phyloP scores from a whole-genome alignment of 768 basidiomycete species.

The Lactarius vividus region DNA sequence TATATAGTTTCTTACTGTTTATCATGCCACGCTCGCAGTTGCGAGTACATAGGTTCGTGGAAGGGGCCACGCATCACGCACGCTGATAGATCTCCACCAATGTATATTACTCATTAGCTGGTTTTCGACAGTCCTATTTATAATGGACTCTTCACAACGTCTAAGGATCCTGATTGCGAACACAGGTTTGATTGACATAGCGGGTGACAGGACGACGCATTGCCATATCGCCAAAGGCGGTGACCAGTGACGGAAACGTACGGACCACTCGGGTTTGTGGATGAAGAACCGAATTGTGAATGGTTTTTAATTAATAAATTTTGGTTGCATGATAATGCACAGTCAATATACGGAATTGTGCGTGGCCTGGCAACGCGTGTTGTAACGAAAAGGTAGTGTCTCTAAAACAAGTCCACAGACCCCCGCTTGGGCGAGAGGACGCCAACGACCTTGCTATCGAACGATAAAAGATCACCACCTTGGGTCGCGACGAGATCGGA shows the following conservation, averaged over 20 bases:
- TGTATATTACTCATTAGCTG: slow-evolving; percentile 18
- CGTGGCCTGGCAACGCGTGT: slow-evolving; percentile 1
- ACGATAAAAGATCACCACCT: slow-evolving; percentile 37
- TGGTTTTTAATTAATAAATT: not conserved
- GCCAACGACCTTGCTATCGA: slow-evolving; percentile 38
- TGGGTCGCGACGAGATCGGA: slow-evolving; percentile 36
- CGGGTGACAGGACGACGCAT: not conserved
- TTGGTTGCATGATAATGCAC: slow-evolving; percentile 4
- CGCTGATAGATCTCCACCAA: slow-evolving; percentile 18
- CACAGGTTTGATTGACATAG: not conserved
- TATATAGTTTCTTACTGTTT: slow-evolving; percentile 11
- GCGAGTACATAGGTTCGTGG: slow-evolving; percentile 1
- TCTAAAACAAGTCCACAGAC: slow-evolving; percentile 35
- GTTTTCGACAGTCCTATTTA: slow-evolving; percentile 1
- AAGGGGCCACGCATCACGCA: slow-evolving; percentile 5
- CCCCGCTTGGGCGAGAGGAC: slow-evolving; percentile 35
- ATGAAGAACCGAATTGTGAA: not conserved
- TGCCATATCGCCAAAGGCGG: not conserved
- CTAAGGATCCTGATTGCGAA: not conserved
- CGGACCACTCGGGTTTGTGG: not conserved
- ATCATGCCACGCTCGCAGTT: not conserved
- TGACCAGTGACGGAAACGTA: not conserved
- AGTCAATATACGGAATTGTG: not conserved
- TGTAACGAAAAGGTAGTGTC: not conserved
- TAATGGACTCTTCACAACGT: not conserved